Percentiles rank a stretch among this genome's conserved stretches.
These are phyloP conservation scores for Alnus glutinosa DNA, from an alignment of 306 rosid genomes.

Conservation along the genomic window DNA sequence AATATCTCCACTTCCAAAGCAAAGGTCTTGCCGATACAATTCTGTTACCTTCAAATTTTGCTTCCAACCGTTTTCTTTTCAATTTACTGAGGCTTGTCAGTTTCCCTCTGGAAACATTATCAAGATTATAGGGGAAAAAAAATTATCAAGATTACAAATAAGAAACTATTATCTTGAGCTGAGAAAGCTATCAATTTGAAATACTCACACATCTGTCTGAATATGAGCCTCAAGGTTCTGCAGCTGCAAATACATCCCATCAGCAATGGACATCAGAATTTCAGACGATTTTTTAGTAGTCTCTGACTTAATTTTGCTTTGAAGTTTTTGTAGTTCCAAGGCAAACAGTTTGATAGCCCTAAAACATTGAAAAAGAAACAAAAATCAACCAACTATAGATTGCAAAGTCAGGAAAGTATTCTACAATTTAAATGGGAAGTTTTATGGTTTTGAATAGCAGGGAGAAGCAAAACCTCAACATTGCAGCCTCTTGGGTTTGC, in stretches of 20 bases:
- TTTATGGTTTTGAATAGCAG: conserved; percentile 15
- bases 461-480: conserved; percentile 59
- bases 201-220: conserved; percentile 71
- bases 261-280: conserved; percentile 69
- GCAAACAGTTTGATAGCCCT: conserved; percentile 80
- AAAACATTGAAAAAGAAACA: conserved; percentile 30
- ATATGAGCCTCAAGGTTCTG: conserved; percentile 78
- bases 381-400: conserved; percentile 24
- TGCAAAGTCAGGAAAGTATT: neutral
- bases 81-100: conserved; percentile 55
- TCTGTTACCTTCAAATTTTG: conserved; percentile 68
- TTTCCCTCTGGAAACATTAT: conserved; percentile 67
- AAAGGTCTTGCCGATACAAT: conserved; percentile 28
- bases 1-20: neutral
- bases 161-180: conserved; percentile 23
- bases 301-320: conserved; percentile 64
- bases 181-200: conserved; percentile 30
- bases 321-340: conserved; percentile 62
- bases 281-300: conserved; percentile 66
- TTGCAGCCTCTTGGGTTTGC: conserved; percentile 59
- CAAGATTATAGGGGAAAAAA: conserved; percentile 16
- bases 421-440: conserved; percentile 9
- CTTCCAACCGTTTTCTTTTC: conserved; percentile 70
- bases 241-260: conserved; percentile 64
- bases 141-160: conserved; percentile 22